These are phyloP conservation scores for Eucalyptus caleyi DNA, from an alignment of 345 rosid genomes.

Conservation along the genomic window DNA sequence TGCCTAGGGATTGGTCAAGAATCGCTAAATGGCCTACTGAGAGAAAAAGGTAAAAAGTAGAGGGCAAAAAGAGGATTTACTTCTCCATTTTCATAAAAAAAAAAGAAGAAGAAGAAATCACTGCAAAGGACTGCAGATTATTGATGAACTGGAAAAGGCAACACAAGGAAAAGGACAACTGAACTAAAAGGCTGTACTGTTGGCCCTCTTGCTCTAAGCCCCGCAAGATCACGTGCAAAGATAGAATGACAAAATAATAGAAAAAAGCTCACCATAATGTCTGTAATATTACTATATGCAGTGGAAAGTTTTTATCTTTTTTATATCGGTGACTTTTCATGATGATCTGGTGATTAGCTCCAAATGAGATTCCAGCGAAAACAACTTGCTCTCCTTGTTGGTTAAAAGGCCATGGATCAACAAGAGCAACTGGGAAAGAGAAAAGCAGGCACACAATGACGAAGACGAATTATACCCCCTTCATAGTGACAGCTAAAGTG, in stretches of 20 bases:
- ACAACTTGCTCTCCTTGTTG: not conserved
- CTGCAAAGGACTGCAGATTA: not conserved
- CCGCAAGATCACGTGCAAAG: not conserved
- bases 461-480: not conserved
- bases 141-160: not conserved
- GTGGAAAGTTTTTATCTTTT: not conserved
- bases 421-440: not conserved
- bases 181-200: not conserved
- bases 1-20: not conserved
- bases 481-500: not conserved
- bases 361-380: not conserved
- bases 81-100: not conserved
- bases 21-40: not conserved
- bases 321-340: not conserved
- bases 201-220: not conserved
- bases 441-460: not conserved
- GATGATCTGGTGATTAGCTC: not conserved
- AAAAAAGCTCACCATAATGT: not conserved
- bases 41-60: not conserved
- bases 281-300: not conserved
- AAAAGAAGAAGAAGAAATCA: not conserved
- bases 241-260: not conserved
- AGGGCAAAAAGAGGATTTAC: not conserved
- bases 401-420: not conserved
- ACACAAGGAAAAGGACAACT: not conserved